Percentiles rank a stretch among this genome's conserved stretches.
These are phyloP conservation scores for Mediolabrus comicus DNA, from an alignment of 108 stramenopile species.

Conservation along the genomic window DNA sequence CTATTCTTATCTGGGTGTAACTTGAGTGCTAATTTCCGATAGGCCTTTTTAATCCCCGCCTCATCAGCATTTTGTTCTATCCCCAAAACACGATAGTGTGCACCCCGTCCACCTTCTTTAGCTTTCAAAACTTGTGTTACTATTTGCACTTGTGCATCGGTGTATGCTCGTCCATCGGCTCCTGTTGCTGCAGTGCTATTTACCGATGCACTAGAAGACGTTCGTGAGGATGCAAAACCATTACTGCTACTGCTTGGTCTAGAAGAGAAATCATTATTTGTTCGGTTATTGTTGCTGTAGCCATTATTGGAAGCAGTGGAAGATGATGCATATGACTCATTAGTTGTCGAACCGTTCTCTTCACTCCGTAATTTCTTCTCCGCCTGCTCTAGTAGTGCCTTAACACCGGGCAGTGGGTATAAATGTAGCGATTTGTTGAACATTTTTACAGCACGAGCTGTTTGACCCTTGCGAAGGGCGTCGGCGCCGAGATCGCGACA, in stretches of 20 bases:
- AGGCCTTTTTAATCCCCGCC: constrained; percentile 85
- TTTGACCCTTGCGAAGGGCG: constrained; percentile 64
- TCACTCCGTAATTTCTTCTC: constrained; percentile 38
- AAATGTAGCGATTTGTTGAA: constrained; percentile 83
- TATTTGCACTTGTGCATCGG: constrained; percentile 65
- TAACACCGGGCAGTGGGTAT: constrained; percentile 90
- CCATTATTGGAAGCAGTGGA: background rate
- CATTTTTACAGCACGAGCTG: constrained; percentile 83
- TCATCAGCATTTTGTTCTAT: constrained; percentile 59
- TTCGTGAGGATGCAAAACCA: constrained; percentile 11
- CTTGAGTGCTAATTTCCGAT: constrained; percentile 86
- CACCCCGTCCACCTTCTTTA: constrained; percentile 76
- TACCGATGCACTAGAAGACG: constrained; percentile 8
- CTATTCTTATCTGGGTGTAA: constrained; percentile 93
- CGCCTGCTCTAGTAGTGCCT: constrained; percentile 73
- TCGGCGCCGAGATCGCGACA: constrained; percentile 76
- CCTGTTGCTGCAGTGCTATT: constrained; percentile 23
- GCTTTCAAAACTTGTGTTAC: constrained; percentile 64
- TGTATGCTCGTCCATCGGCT: constrained; percentile 65
- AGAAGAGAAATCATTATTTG: constrained; percentile 12
- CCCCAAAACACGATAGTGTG: constrained; percentile 88
- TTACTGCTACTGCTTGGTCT: constrained; percentile 1
- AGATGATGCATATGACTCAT: background rate
- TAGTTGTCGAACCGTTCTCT: background rate
- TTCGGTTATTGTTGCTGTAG: background rate